Evolutionary conservation across 2,329 filamentous ascomycete genomes (phyloP).

Genomic region (Neofusicoccum sp.): DNA sequence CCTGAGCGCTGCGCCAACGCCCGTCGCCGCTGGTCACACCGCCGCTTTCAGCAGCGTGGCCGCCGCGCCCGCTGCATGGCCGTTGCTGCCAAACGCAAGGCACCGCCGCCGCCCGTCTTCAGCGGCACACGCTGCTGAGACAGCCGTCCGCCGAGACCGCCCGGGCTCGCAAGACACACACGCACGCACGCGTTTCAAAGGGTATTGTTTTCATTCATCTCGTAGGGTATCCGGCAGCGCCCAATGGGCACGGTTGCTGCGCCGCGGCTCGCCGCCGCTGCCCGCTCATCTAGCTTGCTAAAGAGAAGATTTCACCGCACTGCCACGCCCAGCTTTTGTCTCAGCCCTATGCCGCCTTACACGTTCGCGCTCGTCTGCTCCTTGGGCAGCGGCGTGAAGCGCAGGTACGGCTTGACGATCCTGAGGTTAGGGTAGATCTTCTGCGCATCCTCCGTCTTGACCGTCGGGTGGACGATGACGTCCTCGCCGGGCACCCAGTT

Average conservation of each 20-base stretch:
- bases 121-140: conserved; percentile 6
- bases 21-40: neutral
- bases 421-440: conserved; percentile 78
- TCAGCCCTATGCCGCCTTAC: conserved; percentile 20
- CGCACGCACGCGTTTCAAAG: conserved; percentile 13
- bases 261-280: conserved; percentile 25
- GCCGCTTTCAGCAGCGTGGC: conserved; percentile 10
- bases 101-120: neutral
- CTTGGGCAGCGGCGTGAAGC: conserved; percentile 65
- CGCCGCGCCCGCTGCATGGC: conserved; percentile 9
- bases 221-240: conserved; percentile 33
- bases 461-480: conserved; percentile 84
- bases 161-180: neutral
- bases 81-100: neutral
- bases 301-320: neutral
- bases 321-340: neutral
- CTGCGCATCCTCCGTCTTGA: conserved; percentile 83
- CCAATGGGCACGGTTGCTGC: conserved; percentile 21
- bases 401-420: conserved; percentile 68
- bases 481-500: conserved; percentile 89
- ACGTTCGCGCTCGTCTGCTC: conserved; percentile 42
- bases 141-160: conserved; percentile 1
- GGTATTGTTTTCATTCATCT: conserved; percentile 14
- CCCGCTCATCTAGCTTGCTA: conserved; percentile 16
- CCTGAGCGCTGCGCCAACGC: too few species aligned